A percentile compares a stretch with the other conserved stretches of the same genome.
Conservation (phyloP, 2,329 filamentous ascomycete genomes). For the Xylaria hypoxylon region DNA sequence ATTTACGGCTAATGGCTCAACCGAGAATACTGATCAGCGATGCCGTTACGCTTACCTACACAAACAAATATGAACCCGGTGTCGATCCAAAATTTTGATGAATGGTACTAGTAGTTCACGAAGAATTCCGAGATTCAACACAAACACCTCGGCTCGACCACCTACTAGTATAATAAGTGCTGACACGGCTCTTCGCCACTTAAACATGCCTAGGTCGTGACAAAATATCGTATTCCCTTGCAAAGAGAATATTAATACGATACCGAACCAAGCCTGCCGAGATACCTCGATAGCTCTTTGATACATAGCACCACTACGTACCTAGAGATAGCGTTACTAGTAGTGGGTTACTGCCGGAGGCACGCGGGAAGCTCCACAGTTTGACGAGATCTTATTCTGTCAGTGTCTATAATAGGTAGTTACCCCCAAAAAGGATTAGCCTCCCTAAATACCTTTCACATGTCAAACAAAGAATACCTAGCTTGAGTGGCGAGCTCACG, state of each 20-base stretch:
- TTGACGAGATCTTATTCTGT: background rate
- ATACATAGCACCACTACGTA: too few relatives aligned
- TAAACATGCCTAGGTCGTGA: background rate
- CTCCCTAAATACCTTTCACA: slow-evolving; percentile 28
- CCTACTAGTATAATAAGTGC: background rate
- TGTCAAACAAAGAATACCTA: slow-evolving; percentile 16
- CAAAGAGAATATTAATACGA: background rate
- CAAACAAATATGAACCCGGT: background rate
- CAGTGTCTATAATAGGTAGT: too few relatives aligned
- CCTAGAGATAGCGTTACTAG: background rate
- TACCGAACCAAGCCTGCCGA: background rate
- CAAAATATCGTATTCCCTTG: background rate
- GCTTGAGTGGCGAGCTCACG: slow-evolving; percentile 15
- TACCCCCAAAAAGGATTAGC: slow-evolving; percentile 10
- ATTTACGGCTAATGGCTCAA: background rate
- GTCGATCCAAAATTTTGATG: background rate
- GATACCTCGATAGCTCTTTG: background rate
- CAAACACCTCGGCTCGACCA: slow-evolving; percentile 15
- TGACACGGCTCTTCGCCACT: slow-evolving; percentile 8
- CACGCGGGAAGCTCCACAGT: slow-evolving; percentile 26
- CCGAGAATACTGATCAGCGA: background rate
- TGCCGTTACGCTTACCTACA: slow-evolving; percentile 10
- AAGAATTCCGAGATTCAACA: background rate
- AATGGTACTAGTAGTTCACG: background rate
- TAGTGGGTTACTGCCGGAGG: background rate